phyloP scores from a whole-genome alignment of 2,329 filamentous ascomycete species.

The Fusarium abutilonis region DNA sequence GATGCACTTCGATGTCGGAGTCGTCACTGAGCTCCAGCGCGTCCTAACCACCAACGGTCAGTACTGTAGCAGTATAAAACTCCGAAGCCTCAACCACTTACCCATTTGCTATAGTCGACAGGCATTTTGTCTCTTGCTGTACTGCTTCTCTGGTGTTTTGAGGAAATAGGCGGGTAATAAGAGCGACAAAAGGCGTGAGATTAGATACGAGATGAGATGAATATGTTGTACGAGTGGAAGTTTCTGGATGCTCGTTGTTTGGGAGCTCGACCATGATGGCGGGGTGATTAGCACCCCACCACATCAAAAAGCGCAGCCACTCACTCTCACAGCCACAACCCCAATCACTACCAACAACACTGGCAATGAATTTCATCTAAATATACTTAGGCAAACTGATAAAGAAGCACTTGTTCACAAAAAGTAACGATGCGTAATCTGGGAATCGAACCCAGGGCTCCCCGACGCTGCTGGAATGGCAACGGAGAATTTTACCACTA shows the following conservation, averaged over 20 bases:
- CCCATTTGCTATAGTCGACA: constrained; percentile 75
- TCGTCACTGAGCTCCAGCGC: constrained; percentile 97
- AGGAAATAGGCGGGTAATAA: background rate
- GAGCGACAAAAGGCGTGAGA: background rate
- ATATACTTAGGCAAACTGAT: background rate
- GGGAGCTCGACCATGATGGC: constrained; percentile 41
- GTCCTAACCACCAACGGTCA: constrained; percentile 63
- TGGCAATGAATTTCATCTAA: background rate
- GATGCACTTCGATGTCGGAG: constrained; percentile 97
- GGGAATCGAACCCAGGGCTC: constrained; percentile 43
- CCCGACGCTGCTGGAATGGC: constrained; percentile 33
- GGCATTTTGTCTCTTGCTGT: constrained; percentile 54
- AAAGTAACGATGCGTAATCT: constrained; percentile 30
- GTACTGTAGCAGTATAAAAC: background rate
- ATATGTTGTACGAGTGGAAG: constrained; percentile 34
- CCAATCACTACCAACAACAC: background rate
- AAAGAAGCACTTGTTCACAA: background rate
- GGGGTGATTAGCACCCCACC: constrained; percentile 31
- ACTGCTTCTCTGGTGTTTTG: background rate
- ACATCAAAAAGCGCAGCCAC: constrained; percentile 6
- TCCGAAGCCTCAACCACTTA: constrained; percentile 48
- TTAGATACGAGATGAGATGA: background rate
- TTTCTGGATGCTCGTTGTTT: constrained; percentile 39
- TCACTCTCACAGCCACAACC: background rate
- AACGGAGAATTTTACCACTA: constrained; percentile 43